Percentiles rank a stretch among this genome's conserved stretches.
Conservation (phyloP, 2,329 filamentous ascomycete species). For the Endoconidiophora polonica region DNA sequence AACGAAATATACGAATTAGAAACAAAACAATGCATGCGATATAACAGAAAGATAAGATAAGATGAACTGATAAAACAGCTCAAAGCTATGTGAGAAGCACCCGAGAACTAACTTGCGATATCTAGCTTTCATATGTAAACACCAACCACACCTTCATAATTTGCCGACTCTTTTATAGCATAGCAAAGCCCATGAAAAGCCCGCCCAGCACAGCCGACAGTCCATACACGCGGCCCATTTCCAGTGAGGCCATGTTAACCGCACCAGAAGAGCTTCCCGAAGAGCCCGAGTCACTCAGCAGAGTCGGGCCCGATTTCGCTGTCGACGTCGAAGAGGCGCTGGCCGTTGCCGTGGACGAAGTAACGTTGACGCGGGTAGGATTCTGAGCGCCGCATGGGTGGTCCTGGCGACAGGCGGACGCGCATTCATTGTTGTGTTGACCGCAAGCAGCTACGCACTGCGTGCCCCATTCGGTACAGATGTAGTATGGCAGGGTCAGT, state of each 20-base stretch:
- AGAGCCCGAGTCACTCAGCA: slow-evolving; percentile 13
- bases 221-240: slow-evolving; percentile 23
- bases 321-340: slow-evolving; percentile 17
- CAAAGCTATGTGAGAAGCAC: not conserved
- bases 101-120: no score
- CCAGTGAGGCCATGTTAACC: slow-evolving; percentile 16
- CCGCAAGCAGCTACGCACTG: slow-evolving; percentile 48
- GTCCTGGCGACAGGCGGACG: slow-evolving; percentile 42
- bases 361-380: slow-evolving; percentile 42
- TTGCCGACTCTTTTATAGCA: slow-evolving; percentile 19
- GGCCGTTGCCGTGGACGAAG: slow-evolving; percentile 25
- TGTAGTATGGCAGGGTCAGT: slow-evolving; percentile 61
- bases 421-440: slow-evolving; percentile 36
- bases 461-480: slow-evolving; percentile 54
- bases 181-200: slow-evolving; percentile 25
- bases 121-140: not conserved
- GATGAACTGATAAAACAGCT: not conserved
- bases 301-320: slow-evolving; percentile 1
- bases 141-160: not conserved
- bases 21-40: not conserved
- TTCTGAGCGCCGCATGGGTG: slow-evolving; percentile 57
- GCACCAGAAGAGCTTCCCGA: slow-evolving; percentile 7
- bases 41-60: not conserved
- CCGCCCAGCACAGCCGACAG: slow-evolving; percentile 23
- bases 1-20: not conserved